Conservation (phyloP, 148 eudicot genomes). For the Heliamphora exappendiculata region DNA sequence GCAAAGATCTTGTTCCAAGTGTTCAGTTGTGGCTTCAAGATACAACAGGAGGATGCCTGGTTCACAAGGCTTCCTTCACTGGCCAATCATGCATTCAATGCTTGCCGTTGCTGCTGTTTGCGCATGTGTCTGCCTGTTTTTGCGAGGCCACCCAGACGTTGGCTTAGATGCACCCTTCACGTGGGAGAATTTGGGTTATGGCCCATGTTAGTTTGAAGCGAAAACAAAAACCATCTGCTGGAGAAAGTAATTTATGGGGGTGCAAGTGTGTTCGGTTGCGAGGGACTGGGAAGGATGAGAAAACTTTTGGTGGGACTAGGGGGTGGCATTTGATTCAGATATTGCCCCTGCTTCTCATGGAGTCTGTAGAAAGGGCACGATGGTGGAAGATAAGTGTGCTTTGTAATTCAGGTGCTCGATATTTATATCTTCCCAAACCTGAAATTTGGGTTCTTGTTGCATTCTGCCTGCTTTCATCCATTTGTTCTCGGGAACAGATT, state of each 20-base stretch:
- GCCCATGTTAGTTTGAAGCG: constrained; percentile 32
- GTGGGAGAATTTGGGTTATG: constrained; percentile 64
- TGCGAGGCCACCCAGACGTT: constrained; percentile 46
- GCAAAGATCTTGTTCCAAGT: constrained; percentile 56
- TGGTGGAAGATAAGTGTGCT: background rate
- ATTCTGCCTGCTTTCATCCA: background rate
- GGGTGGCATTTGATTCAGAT: background rate
- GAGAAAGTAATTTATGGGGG: background rate
- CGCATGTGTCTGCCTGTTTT: constrained; percentile 72
- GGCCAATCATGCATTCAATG: constrained; percentile 72
- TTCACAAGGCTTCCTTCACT: constrained; percentile 51
- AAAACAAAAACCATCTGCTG: background rate
- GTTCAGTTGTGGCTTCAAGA: constrained; percentile 40
- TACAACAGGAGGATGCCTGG: constrained; percentile 33
- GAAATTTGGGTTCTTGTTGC: background rate
- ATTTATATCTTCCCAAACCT: background rate
- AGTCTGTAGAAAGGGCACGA: background rate
- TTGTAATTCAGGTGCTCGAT: background rate
- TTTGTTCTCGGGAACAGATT: background rate
- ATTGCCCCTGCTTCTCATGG: background rate
- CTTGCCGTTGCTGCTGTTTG: constrained; percentile 86
- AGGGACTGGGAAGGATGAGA: background rate
- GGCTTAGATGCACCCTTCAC: constrained; percentile 35
- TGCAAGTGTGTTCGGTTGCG: background rate
- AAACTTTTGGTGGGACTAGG: background rate